phyloP scores from a whole-genome alignment of 106 monocot genomes.

The Gastrodia elata region DNA sequence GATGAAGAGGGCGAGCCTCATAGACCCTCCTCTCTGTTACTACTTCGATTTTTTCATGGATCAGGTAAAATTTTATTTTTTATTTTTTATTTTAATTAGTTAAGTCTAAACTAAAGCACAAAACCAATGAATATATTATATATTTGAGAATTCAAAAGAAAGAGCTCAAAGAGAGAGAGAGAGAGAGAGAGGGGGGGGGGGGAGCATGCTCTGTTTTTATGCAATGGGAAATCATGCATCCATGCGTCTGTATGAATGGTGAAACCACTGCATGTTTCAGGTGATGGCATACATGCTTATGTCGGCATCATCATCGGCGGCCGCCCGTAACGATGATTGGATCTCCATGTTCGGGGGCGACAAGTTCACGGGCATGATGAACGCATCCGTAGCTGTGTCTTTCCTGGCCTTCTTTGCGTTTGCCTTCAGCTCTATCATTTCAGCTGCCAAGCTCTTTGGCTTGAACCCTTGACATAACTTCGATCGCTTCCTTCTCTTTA shows the following conservation, averaged over 20 bases:
- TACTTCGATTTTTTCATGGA: slow-evolving; percentile 64
- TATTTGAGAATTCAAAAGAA: too few relatives aligned
- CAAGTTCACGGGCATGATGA: slow-evolving; percentile 14
- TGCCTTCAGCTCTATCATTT: slow-evolving; percentile 23
- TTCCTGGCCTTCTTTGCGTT: slow-evolving; percentile 28
- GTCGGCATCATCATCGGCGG: slow-evolving; percentile 23
- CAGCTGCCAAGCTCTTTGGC: slow-evolving; percentile 15
- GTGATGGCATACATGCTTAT: slow-evolving; percentile 27
- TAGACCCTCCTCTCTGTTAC: slow-evolving; percentile 27
- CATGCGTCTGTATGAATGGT: not conserved
- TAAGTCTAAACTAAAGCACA: not conserved
- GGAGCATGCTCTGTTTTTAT: too few relatives aligned
- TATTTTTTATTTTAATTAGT: not conserved
- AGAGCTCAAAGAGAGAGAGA: too few relatives aligned
- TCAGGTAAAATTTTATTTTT: slow-evolving; percentile 37
- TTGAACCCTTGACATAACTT: not conserved
- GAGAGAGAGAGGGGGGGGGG: too few relatives aligned
- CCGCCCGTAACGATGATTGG: slow-evolving; percentile 20
- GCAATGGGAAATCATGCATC: too few relatives aligned
- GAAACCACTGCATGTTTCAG: slow-evolving; percentile 4
- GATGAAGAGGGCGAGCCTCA: slow-evolving; percentile 30
- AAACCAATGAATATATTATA: too few relatives aligned
- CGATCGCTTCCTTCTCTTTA: too few relatives aligned
- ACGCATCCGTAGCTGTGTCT: slow-evolving; percentile 15
- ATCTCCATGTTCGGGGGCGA: slow-evolving; percentile 18